Base-by-base conservation (phyloP, 75 land plant genomes). In the Pinus tabuliformis region DNA sequence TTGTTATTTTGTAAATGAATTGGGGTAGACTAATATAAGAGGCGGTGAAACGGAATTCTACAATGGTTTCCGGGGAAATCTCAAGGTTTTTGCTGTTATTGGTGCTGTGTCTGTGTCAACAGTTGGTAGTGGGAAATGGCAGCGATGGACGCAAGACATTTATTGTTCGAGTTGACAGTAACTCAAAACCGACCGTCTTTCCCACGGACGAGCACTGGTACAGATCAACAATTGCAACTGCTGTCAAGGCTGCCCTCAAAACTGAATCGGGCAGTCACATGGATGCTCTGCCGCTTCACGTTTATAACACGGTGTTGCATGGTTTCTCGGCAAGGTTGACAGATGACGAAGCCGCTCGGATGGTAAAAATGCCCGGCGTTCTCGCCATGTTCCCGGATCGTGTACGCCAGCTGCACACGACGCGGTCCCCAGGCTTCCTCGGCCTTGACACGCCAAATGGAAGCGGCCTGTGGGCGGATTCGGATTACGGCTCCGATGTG, bases 401-500 rank as follows among this genome's bases (percentile, higher is more conserved):
- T 3, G 71, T 72, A 20, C 90, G 82, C 22, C 79, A 81, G 61
- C 72, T 85, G 11, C 85, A 84, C 77, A 91, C 97, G 16, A 93
- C 99, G 18, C 92, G 83, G 65, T 81, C 96, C 0, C 86, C 92
- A 3, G 80, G 64, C 61, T 93, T 93, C 76, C 81, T 93, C 0
- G 89, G 92, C 24, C 82, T 97, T 21, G 54, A 49, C 54, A 60
- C 21, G 62, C 42, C 78, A 3, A 58, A 79, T 45, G n/a, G 59
- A 73, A 92, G 95, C 14, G 54, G 54, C 54, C 84, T 97, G 28
- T 91, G 93, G 98, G 92, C 95, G 36, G 77, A 76, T 1, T 90
- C 94, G 70, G 87, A 93, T 62, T 93, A 89, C 73, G 98, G 98
- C 30, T 81, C 88, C 45, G 94, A 91, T 39, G 90, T 94, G 58